Evolutionary conservation across 805 yeast species (phyloP), one percentile per base, ranked within the genome.

Genomic region (Tetrapisispora pingtungensis): DNA sequence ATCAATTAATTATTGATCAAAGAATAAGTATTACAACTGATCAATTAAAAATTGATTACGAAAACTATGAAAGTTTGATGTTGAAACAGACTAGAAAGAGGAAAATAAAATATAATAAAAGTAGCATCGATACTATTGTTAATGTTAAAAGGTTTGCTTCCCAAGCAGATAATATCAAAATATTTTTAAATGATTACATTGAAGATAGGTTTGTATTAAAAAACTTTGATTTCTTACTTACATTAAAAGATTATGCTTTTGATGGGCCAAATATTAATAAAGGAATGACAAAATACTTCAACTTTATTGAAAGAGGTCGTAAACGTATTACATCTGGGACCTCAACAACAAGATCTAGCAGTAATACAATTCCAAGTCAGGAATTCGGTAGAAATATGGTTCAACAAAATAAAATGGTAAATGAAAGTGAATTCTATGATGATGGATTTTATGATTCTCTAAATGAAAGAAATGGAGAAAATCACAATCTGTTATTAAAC

Each of bases 1-100:
- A 17, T 17, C 26, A 14, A 7, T 26, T 42, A 5, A n/a, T 31
- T 33, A 12, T 45, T 24, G 65, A 61, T 47, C 55, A 49, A 27
- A 50, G 50, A 36, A 59, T 53, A 2, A 57, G 61, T 15, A 33
- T 55, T 13, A 40, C 53, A 7, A 61, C 62, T 3, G 64, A 59
- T 4, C 40, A 38, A 13, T 45, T 61, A 28, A 50, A 61, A 42
- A 39, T 40, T 12, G 53, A 57, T 33, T 52, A 51, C 46, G 55
- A 47, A 12, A 39, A 47, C 31, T 61, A 61, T 43, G 22, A 44
- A 24, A 48, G 44, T 14, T 13, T 32, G 1, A 61, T 61, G 66
- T 48, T 42, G 10, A 43, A 38, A n/a, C 41, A 19, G 12, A 38
- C 41, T 34, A 46, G 24, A 30, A 30, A n/a, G 10, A 42, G 37